Base-by-base conservation (phyloP, 2,329 filamentous ascomycete species). In the Fusarium sambucinum region DNA sequence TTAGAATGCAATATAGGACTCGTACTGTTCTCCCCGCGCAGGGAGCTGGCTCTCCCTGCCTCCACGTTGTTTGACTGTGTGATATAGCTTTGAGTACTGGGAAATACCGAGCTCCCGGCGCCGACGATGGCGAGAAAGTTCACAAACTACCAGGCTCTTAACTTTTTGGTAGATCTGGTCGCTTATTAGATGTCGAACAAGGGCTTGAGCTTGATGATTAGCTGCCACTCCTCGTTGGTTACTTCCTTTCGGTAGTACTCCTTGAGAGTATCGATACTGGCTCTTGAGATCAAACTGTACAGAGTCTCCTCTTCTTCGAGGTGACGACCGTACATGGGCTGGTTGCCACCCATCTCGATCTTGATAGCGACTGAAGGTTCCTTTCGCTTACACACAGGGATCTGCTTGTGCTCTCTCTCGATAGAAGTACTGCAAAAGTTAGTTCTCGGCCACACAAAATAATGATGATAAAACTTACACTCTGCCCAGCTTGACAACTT, bases 311-410 rank as follows among this genome's bases (percentile, higher is more conserved):
- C 88, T 79, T 99, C 95, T 80, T 99, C 96, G 51, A 99, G 87
- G 68, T 99, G 96, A 64, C 96, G 92, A 60, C 96, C 96, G 77
- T 99, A 99, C 61, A 91, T 88, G 17, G 96, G 96, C 83, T 99
- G 96, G 78, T 95, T 93, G 60, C 90, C 83, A 55, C 94, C 95
- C 88, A 90, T 90, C 83, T 99, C 96, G 75, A 99, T 96, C 86
- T 99, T 99, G 84, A 99, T 86, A 21, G 96, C 96, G 12, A 99
- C 96, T 2, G 94, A 96, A n/a, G 96, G 96, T 77, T 97, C 92
- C 53, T 95, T 95, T 83, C 94, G 95, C 82, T 99, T 99, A 84
- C 93, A 97, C 59, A 97, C 86, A 12, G 86, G 87, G 71, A 99
- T 90, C 69, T 96, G 89, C 84, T 99, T 99, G 87, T 99, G 96